Conservation (phyloP, 768 basidiomycete genomes). For the Mycena latifolia region DNA sequence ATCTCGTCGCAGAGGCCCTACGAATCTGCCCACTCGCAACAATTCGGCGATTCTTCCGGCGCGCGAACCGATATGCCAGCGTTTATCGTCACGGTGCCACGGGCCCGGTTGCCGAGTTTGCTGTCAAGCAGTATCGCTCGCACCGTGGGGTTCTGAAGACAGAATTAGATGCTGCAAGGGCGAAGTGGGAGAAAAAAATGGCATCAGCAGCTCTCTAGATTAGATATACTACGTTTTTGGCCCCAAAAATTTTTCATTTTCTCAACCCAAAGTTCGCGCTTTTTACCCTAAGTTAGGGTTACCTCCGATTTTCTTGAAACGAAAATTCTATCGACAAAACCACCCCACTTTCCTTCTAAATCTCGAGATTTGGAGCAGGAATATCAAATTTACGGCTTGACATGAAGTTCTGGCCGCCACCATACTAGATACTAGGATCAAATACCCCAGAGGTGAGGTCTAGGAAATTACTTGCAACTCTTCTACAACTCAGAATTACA, state of each 20-base stretch:
- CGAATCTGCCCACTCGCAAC: neutral
- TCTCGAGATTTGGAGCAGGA: too few relatives aligned
- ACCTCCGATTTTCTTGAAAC: neutral
- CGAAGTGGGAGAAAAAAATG: neutral
- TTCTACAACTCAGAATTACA: too few relatives aligned
- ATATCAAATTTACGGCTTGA: too few relatives aligned
- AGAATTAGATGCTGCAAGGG: neutral
- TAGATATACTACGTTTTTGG: neutral
- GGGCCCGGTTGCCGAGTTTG: conserved; percentile 8
- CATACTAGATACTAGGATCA: too few relatives aligned
- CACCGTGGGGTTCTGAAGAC: neutral
- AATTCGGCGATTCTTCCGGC: neutral
- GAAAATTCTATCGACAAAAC: conserved; percentile 4
- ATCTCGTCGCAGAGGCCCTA: neutral
- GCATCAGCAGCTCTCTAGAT: neutral
- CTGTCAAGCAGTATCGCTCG: conserved; percentile 1
- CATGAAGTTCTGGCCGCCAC: too few relatives aligned
- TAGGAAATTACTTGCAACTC: too few relatives aligned
- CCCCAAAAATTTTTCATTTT: neutral
- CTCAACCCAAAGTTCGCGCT: neutral
- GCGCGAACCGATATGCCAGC: neutral
- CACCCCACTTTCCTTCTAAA: neutral
- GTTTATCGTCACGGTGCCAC: conserved; percentile 3
- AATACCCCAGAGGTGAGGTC: too few relatives aligned
- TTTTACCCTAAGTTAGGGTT: neutral